Base-by-base conservation (phyloP, 495 filamentous ascomycete genomes). In the Trypethelium eluteriae region DNA sequence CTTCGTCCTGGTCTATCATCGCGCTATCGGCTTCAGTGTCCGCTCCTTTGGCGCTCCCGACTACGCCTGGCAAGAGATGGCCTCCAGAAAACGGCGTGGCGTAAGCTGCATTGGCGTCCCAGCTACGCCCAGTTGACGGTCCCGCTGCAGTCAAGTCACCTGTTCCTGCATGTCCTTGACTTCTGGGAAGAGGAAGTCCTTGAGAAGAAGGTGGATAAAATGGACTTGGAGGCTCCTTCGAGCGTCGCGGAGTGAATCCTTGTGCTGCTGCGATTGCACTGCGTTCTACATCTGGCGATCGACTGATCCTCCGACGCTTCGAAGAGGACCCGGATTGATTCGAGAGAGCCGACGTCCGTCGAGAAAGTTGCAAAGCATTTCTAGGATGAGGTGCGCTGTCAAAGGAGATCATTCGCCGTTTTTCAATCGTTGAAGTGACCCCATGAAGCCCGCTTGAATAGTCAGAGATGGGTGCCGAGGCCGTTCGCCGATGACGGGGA, bases 171-270 rank as follows among this genome's bases (percentile, higher is more conserved):
- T 7, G 32, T 36, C 53, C 53, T 59, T 59, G 53, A 18, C 53
- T 59, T 14, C 32, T 59, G 0, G 53, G 32, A 9, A 36, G 53
- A 36, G 18, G 18, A 36, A 34, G 6, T 4, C 53, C 53, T 32
- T 59, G 53, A 36, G 53, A 59, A 34, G 53, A 59, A 9, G 53
- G 25, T 14, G 53, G 53, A 36, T 59, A 59, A 66, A 70, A 70
- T 1, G 73, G 71, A 38, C 67, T 68, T 6, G 69, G 71, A 5
- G 73, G 71, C 47, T 73, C 73, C 10, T 70, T 68, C 14, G 73
- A 74, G 49, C 65, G 62, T 35, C 73, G 64, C 0, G 73, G 73
- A 5, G 73, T 73, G 59, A 74, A 73, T 50, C 38, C 68, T 18
- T 38, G 39, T 39, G 38, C 38, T 56, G 62, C 57, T 12, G 10